Evolutionary conservation across 441 rosid species (phyloP), one percentile per base, ranked within the genome.

Genomic region (Manihot esculenta): DNA sequence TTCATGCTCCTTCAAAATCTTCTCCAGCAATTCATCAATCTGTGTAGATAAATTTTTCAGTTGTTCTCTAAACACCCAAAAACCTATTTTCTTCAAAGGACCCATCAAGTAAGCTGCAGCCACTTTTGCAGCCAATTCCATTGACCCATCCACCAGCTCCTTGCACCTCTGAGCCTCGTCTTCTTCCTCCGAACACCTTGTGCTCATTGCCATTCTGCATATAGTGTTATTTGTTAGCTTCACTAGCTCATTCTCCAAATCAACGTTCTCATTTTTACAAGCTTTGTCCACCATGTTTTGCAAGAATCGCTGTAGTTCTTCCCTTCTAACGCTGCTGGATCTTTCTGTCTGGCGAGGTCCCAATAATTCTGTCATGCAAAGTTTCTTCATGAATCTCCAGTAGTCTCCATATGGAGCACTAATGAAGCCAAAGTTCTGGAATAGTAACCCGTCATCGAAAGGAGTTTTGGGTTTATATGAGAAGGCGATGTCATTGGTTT

Each of bases 1-100:
- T 59, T 84, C 86, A 8, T 84, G 88, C 69, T 88, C 84, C 35
- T 54, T 75, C 12, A 86, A 48, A 63, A 83, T 51, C 62, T 61
- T 80, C 24, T 87, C 88, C 45, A 84, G 62, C 80, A 83, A 63
- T 10, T 69, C 82, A 69, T 85, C 83, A 14, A 41, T 80, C 61
- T 59, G 80, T 61, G 48, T 30, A 1, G 75, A 69, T 58, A 78
- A 67, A 55, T 74, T 81, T 54, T 65, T 59, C 1, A 77, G 56
- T 44, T 80, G 68, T 57, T 80, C 80, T 66, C 76, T 78, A 61
- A 33, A 69, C 10, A 74, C 54, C 68, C 80, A 78, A 50, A 45
- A 66, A 21, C 77, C 86, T 0, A 79, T 6, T 50, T 59, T 80
- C 64, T 64, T 84, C n/a, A 70, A 72, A 72, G 66, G 78, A 48